Conservation (phyloP, 2,329 filamentous ascomycete genomes). For the Thielaviopsis ethacetica region DNA sequence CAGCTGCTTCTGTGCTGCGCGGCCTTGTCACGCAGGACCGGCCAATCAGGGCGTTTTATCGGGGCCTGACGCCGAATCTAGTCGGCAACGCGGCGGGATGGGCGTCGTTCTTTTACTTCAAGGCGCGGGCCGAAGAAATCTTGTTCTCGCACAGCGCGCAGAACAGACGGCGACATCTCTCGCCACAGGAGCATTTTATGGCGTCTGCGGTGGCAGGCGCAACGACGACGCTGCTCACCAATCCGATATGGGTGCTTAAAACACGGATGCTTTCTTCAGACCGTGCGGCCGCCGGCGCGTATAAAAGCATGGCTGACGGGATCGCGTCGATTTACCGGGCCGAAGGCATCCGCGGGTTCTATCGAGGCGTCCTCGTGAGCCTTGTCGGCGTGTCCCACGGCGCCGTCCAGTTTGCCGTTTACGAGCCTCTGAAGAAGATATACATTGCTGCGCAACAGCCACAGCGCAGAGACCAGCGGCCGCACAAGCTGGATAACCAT, state of each 20-base stretch:
- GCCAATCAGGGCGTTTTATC: slow-evolving; percentile 59
- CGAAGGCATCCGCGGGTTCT: slow-evolving; percentile 70
- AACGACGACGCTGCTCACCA: slow-evolving; percentile 67
- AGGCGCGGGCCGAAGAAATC: slow-evolving; percentile 35
- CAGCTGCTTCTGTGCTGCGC: slow-evolving; percentile 36
- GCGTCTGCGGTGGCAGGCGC: slow-evolving; percentile 57
- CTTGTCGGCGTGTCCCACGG: slow-evolving; percentile 81
- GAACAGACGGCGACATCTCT: slow-evolving; percentile 25
- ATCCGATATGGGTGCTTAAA: slow-evolving; percentile 96
- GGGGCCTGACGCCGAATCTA: slow-evolving; percentile 78
- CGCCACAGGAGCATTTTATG: slow-evolving; percentile 61
- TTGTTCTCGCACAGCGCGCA: slow-evolving; percentile 18
- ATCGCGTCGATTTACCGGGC: slow-evolving; percentile 45
- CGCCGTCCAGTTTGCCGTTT: slow-evolving; percentile 89
- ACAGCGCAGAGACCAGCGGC: slow-evolving; percentile 11
- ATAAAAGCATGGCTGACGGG: slow-evolving; percentile 61
- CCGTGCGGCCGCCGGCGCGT: slow-evolving; percentile 56
- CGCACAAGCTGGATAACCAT: slow-evolving; percentile 30
- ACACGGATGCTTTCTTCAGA: slow-evolving; percentile 90
- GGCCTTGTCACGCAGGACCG: slow-evolving; percentile 32
- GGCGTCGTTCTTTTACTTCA: slow-evolving; percentile 82
- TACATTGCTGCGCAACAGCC: slow-evolving; percentile 30
- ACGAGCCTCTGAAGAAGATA: slow-evolving; percentile 50
- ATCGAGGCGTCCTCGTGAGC: slow-evolving; percentile 69
- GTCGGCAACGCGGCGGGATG: slow-evolving; percentile 81